Conservation (phyloP, 1,284 basidiomycete genomes). For the Trametes sp. region DNA sequence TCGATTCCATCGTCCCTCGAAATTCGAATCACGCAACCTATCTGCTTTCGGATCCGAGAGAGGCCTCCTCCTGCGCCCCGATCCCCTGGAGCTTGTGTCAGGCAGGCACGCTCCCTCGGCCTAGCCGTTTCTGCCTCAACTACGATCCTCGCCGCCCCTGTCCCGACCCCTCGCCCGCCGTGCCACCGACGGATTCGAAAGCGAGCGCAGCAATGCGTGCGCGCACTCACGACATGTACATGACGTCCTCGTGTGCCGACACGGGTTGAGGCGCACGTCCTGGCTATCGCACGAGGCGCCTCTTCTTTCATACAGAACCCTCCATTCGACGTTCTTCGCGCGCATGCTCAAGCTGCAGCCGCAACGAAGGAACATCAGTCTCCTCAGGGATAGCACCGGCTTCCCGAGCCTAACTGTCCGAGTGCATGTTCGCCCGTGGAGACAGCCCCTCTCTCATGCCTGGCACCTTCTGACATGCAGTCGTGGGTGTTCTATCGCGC, state of each 20-base stretch:
- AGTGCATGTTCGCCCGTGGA: constrained; percentile 3
- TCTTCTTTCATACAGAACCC: constrained; percentile 32
- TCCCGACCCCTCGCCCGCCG: constrained; percentile 1
- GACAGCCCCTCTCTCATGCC: constrained; percentile 15
- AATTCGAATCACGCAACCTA: constrained; percentile 39
- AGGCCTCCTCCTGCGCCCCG: constrained; percentile 2
- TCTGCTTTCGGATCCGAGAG: constrained; percentile 37
- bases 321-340: not conserved
- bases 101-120: constrained; percentile 4
- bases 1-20: constrained; percentile 40
- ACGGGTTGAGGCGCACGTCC: not conserved
- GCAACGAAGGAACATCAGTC: constrained; percentile 16
- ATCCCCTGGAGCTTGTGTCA: constrained; percentile 11
- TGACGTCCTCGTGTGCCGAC: constrained; percentile 9
- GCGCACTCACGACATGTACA: not conserved
- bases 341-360: constrained; percentile 4
- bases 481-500: constrained; percentile 9
- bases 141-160: not conserved
- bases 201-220: not conserved
- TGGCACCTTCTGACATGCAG: constrained; percentile 14
- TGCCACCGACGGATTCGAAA: not conserved
- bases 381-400: constrained; percentile 19
- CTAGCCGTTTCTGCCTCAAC: not conserved
- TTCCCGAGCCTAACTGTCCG: constrained; percentile 10
- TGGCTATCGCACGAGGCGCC: constrained; percentile 24